Conservation (phyloP, 108 stramenopile genomes). For the Skeletonema costatum region DNA sequence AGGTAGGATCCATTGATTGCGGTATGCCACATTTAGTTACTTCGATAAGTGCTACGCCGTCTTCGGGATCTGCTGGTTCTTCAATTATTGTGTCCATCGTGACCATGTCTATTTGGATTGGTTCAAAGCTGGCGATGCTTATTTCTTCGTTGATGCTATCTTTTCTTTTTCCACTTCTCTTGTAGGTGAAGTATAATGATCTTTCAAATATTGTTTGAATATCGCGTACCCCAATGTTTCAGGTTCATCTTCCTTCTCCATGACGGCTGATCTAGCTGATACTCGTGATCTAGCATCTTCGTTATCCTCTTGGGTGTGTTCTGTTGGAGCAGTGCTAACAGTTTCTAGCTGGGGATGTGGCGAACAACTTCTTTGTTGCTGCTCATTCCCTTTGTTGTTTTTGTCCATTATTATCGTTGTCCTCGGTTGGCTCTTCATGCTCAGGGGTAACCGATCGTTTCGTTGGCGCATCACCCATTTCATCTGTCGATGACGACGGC, state of each 20-base stretch:
- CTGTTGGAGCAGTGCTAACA: background rate
- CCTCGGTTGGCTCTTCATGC: background rate
- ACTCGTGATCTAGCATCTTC: background rate
- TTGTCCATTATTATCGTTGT: background rate
- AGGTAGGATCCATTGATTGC: slow-evolving; percentile 13
- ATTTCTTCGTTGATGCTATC: background rate
- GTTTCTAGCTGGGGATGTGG: background rate
- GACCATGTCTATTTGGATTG: background rate
- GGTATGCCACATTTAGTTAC: background rate
- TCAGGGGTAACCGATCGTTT: background rate
- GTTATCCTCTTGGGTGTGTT: background rate
- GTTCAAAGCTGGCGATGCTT: background rate
- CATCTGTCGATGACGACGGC: background rate
- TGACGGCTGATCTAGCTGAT: background rate
- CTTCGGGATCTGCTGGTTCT: slow-evolving; percentile 1
- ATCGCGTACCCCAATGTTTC: background rate
- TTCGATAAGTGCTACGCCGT: background rate
- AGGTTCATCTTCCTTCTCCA: background rate
- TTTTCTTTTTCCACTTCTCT: background rate
- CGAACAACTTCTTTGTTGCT: background rate
- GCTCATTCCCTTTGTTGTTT: background rate
- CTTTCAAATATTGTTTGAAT: background rate
- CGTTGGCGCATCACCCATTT: background rate
- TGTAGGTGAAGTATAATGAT: background rate
- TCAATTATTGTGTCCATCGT: background rate